Evolutionary conservation across 257 asterid species (phyloP), one percentile per base, ranked within the genome.

Genomic region (Jacaranda copaia): DNA sequence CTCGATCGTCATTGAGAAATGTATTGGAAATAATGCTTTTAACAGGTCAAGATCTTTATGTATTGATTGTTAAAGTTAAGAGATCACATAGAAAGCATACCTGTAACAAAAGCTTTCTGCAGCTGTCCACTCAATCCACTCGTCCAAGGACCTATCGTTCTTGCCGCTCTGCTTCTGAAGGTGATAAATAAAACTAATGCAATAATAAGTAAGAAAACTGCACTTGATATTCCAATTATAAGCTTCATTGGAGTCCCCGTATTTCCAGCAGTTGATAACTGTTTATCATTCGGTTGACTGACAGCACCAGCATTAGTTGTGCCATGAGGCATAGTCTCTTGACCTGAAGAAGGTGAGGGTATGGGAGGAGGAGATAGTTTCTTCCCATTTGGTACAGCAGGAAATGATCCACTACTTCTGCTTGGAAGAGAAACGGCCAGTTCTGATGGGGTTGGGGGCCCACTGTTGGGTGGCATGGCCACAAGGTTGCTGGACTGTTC

Each of bases 121-220:
- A 93, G 83, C 86, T 96, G 98, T 52, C 97, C 98, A 75, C 97
- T 96, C 84, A 96, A 78, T 75, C 98, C 98, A 70, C 88, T 85
- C 85, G 85, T 96, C 99, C 98, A 93, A 78, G 99, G 96, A 59
- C 89, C 82, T 9, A 96, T 90, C 6, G 87, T 81, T 74, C 66
- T 84, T 36, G 89, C 97, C 58, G 94, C 92, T 84, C 82, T 83
- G 81, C 93, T 87, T 88, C 87, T 88, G 78, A 80, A 85, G 53
- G 81, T 62, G 60, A 88, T 49, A 32, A 93, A 52, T 65, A 92
- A 4, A 63, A 84, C 80, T 43, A 70, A 80, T 36, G 62, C 78
- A 81, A 72, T 46, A 77, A 89, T 70, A 75, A 92, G 70, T 59
- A 88, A 40, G 76, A 92, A 73, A 60, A 78, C 43, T 10, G 85